Conservation (phyloP, 106 monocot species). For the Dendrobium officinale region DNA sequence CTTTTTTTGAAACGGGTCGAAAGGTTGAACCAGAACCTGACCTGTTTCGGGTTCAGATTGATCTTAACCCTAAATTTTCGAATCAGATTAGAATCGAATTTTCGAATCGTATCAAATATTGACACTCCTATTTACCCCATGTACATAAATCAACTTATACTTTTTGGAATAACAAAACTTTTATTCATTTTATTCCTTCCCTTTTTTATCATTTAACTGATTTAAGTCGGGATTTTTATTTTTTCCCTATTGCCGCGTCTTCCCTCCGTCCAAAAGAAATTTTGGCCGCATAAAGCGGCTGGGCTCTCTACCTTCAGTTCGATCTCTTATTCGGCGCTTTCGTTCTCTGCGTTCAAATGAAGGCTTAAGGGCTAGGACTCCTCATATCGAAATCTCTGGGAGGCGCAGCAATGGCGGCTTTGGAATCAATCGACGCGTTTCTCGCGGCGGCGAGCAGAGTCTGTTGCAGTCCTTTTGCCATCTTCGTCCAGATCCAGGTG, state of each 20-base stretch:
- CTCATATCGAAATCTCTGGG: neutral
- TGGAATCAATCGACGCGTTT: conserved; percentile 40
- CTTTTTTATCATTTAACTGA: neutral
- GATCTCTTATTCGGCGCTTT: neutral
- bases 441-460: conserved; percentile 56
- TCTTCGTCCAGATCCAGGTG: conserved; percentile 98
- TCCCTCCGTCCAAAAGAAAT: neutral
- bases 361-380: neutral
- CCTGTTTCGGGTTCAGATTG: too few species aligned
- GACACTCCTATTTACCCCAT: too few species aligned
- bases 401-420: conserved; percentile 27
- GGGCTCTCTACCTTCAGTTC: neutral
- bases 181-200: neutral
- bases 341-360: neutral
- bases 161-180: neutral
- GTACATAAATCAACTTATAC: too few species aligned
- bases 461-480: conserved; percentile 61
- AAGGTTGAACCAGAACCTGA: too few species aligned
- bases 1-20: too few species aligned
- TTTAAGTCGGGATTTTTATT: neutral
- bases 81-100: too few species aligned
- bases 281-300: neutral
- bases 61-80: too few species aligned
- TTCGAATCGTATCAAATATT: too few species aligned
- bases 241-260: neutral